Conservation (phyloP, 1,284 basidiomycete genomes). For the Jaminaea rosea region DNA sequence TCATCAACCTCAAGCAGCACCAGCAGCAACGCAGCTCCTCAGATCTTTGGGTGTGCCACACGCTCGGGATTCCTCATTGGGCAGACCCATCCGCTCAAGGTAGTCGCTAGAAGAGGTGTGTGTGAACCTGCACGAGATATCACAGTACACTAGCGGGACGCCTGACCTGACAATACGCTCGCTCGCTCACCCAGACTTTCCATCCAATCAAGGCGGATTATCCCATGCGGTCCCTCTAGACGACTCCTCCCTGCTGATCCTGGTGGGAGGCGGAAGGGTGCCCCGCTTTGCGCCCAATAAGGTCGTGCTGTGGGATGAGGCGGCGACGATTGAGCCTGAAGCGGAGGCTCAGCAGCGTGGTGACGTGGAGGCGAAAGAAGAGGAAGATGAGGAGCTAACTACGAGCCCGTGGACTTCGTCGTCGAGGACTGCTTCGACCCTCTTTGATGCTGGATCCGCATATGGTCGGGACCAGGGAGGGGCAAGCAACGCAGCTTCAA, state of each 20-base stretch:
- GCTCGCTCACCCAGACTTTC: conserved; percentile 10
- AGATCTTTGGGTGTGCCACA: conserved; percentile 35
- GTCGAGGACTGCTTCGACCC: conserved; percentile 20
- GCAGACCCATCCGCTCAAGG: conserved; percentile 22
- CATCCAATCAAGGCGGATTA: conserved; percentile 27
- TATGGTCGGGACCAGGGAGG: too few relatives aligned
- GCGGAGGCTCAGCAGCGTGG: not conserved
- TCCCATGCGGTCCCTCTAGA: conserved; percentile 22
- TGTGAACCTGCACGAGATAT: not conserved
- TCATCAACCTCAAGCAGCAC: not conserved
- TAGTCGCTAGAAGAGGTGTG: conserved; percentile 16
- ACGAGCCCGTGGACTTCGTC: conserved; percentile 14
- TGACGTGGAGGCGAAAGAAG: not conserved
- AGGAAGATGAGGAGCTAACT: conserved; percentile 6
- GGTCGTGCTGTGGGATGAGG: conserved; percentile 38
- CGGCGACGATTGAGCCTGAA: conserved; percentile 13
- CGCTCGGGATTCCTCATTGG: conserved; percentile 29
- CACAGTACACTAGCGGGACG: too few relatives aligned
- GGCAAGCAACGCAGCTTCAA: not conserved
- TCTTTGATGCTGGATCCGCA: conserved; percentile 27
- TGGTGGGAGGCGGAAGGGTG: conserved; percentile 36
- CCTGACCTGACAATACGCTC: not conserved
- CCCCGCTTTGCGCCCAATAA: conserved; percentile 40
- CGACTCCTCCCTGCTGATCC: conserved; percentile 27
- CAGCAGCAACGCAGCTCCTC: not conserved